Percentiles rank a stretch among this genome's conserved stretches.
phyloP scores from a whole-genome alignment of 306 rosid genomes.

The Geum urbanum region DNA sequence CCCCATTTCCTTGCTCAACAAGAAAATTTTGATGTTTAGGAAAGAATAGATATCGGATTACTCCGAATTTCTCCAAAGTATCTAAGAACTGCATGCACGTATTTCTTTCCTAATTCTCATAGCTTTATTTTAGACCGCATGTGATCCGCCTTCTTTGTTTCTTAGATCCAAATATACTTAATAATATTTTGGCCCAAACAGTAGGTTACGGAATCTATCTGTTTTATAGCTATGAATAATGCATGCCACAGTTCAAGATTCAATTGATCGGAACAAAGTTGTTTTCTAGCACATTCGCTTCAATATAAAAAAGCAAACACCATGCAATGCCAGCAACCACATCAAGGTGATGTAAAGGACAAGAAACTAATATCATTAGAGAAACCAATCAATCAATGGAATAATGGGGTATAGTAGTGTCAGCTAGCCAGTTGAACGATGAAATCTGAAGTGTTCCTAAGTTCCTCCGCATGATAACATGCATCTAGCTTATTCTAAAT shows the following conservation, averaged over 20 bases:
- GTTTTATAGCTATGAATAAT: neutral
- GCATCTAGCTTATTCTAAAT: neutral
- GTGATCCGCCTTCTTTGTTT: too few species aligned
- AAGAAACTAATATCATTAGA: conserved; percentile 1
- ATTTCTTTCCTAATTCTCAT: too few species aligned
- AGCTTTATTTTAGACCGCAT: too few species aligned
- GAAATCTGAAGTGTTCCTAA: neutral
- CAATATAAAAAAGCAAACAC: neutral
- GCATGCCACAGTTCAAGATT: neutral
- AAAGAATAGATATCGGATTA: too few species aligned
- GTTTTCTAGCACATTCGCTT: neutral
- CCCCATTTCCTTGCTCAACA: too few species aligned
- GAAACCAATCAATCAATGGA: neutral
- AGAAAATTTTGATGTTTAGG: too few species aligned
- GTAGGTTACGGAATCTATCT: neutral
- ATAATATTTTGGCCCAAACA: too few species aligned
- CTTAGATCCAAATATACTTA: too few species aligned
- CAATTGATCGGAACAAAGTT: neutral
- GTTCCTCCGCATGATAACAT: neutral
- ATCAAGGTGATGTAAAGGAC: conserved; percentile 14
- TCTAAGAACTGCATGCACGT: too few species aligned
- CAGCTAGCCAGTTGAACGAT: neutral
- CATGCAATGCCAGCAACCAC: conserved; percentile 5
- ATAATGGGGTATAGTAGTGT: neutral
- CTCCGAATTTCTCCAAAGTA: too few species aligned